Evolutionary conservation across 371 early-diverging fungal species (phyloP), one percentile per base, ranked within the genome.

Genomic region (Catenaria anguillulae): DNA sequence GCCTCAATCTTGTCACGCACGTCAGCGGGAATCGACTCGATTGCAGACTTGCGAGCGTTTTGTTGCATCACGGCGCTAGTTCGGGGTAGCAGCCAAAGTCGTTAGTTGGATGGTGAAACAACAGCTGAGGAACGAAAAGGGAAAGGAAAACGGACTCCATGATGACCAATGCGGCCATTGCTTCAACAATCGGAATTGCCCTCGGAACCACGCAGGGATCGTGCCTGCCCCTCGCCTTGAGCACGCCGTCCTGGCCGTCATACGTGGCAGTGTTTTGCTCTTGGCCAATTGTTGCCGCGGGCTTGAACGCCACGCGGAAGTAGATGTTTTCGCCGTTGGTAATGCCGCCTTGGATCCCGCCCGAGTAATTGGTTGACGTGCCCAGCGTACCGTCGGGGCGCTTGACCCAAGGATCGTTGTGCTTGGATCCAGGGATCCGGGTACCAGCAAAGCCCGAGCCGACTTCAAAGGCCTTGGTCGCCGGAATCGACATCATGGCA

Each of bases 401-500:
- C n/a, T 15, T 4, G 24, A 83, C 77, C 72, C 90, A 97, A n/a
- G 87, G 75, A 66, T 97, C 97, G 65, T 97, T 97, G 72, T 97
- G 97, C 56, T 85, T 70, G 69, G 84, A 84, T 36, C 97, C 97
- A 1, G 83, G 77, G 68, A 93, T 84, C 35, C 75, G 76, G 2
- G 95, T 89, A 29, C 93, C 97, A 17, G 76, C 77, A 70, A 93
- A 89, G 10, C 97, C 97, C 42, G 87, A 86, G 5, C 97, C 97
- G 63, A 94, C 88, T 69, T 97, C 97, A 70, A 97, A 97, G 6
- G 90, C 92, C 71, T 97, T 97, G 21, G 96, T 97, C 13, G 97
- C 94, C 24, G 97, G 97, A 61, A 97, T 93, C 33, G 93, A 93
- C 62, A 97, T 74, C 97, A 97, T 97, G n/a, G 96, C 97, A 67